phyloP scores from a whole-genome alignment of 2,329 filamentous ascomycete genomes.

The Dissoconium aciculare region DNA sequence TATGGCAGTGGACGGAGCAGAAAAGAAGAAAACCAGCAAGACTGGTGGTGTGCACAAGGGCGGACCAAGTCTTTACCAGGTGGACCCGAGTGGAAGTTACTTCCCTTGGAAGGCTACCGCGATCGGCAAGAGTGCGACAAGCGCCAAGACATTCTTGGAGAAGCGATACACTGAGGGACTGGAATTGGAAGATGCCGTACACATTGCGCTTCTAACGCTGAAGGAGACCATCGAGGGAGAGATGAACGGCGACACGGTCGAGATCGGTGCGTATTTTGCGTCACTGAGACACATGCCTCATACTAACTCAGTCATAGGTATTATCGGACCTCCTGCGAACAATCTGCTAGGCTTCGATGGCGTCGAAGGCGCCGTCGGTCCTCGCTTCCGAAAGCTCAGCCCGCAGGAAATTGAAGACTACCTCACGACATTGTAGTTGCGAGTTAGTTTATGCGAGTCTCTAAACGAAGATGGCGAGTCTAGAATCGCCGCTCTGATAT shows the following conservation, averaged over 20 bases:
- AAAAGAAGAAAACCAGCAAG: constrained; percentile 63
- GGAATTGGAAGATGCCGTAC: constrained; percentile 94
- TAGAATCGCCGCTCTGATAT: no score
- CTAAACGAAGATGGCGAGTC: no score
- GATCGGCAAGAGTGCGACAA: constrained; percentile 96
- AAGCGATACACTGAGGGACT: constrained; percentile 96
- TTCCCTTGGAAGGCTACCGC: constrained; percentile 99
- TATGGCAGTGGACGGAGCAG: constrained; percentile 39
- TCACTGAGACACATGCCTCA: no score
- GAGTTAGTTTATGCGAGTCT: no score
- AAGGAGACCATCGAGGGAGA: constrained; percentile 99
- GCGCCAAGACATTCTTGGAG: constrained; percentile 97
- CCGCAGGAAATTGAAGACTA: constrained; percentile 99
- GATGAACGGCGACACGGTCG: constrained; percentile 94
- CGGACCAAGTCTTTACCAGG: constrained; percentile 93
- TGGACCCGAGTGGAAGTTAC: constrained; percentile 96
- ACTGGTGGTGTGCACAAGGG: constrained; percentile 92
- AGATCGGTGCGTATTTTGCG: constrained; percentile 78
- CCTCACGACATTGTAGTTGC: constrained; percentile 89
- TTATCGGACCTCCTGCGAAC: constrained; percentile 86
- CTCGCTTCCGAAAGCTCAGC: constrained; percentile 83
- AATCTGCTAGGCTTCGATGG: constrained; percentile 85
- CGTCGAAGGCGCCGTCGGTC: constrained; percentile 68
- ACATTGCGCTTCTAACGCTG: constrained; percentile 90
- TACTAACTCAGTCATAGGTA: constrained; percentile 39